Evolutionary conservation across 2,329 filamentous ascomycete genomes (phyloP).

Genomic region (Xylogone sp.): DNA sequence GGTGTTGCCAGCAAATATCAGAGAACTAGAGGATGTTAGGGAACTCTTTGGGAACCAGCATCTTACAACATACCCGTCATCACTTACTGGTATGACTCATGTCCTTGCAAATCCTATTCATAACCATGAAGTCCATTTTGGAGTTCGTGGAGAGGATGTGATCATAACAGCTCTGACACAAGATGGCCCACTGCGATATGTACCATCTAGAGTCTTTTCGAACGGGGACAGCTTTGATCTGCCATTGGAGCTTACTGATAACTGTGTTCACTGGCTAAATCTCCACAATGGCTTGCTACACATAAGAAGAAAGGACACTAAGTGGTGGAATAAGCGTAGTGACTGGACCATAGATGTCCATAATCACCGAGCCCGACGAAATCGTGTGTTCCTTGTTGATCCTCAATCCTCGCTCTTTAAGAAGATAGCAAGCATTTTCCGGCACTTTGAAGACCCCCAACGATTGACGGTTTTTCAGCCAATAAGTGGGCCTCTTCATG

Average conservation of each 20-base stretch:
- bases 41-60: conserved; percentile 51
- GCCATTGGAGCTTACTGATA: conserved; percentile 43
- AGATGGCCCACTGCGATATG: conserved; percentile 27
- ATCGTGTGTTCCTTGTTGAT: conserved; percentile 39
- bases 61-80: conserved; percentile 49
- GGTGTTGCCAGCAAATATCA: conserved; percentile 49
- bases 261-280: conserved; percentile 59
- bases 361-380: conserved; percentile 22
- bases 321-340: conserved; percentile 32
- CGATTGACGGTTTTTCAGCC: conserved; percentile 45
- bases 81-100: conserved; percentile 49
- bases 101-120: conserved; percentile 33
- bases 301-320: conserved; percentile 40
- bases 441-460: conserved; percentile 41
- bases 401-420: conserved; percentile 39
- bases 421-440: conserved; percentile 40
- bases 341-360: conserved; percentile 38
- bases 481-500: conserved; percentile 24
- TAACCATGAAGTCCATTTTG: conserved; percentile 49
- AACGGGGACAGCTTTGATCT: conserved; percentile 37
- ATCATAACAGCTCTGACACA: conserved; percentile 38
- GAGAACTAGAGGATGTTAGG: conserved; percentile 36
- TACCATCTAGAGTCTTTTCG: conserved; percentile 30
- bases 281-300: conserved; percentile 41
- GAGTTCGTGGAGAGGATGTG: conserved; percentile 35